Evolutionary conservation across 2,329 filamentous ascomycete genomes (phyloP), one percentile per base, ranked within the genome.

Genomic region (Stemphylium beticola): DNA sequence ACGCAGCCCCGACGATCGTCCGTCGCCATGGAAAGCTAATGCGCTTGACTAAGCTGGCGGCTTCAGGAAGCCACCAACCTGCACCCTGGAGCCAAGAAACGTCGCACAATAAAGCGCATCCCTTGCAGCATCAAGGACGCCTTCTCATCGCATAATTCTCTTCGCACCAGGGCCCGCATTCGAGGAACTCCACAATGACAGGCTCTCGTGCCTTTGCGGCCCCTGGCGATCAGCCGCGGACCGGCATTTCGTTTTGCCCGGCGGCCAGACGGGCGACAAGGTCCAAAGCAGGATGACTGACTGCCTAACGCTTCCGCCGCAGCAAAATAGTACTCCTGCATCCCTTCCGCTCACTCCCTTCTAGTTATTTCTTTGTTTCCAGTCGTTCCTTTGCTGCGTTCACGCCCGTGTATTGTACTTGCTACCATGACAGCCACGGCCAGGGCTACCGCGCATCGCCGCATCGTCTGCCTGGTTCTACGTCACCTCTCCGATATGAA

Each of bases 401-500:
- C 50, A 55, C 50, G 54, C 26, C 36, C n/a, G 11, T 41, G 32
- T 24, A 33, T 45, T 33, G 38, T 36, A 46, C 40, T 45, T 55
- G 44, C 54, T 57, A 58, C 31, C 39, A 73, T 73, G 69, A 64
- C 72, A 14, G 53, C 61, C 32, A 40, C 59, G 33, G 50, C 50
- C 17, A 48, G 44, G 50, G 66, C 65, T 8, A 50, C 68, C 50
- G 55, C 64, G 34, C 54, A 70, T 51, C 61, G 56, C 52, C 61
- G 59, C 33, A 62, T 74, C 20, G 63, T 74, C 3, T 64, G 65
- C 7, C 57, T 45, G 22, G 58, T 73, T 20, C 57, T 73, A 18
- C 54, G 63, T 17, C 63, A 69, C 39, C 61, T 73, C n/a, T 69
- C 69, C 9, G 60, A 66, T 38, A 70, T 67, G 62, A 69, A 61